Percentiles rank a stretch among this genome's conserved stretches.
These are phyloP conservation scores for Anastatica hierochuntica DNA, from an alignment of 345 rosid species.

Conservation along the genomic window DNA sequence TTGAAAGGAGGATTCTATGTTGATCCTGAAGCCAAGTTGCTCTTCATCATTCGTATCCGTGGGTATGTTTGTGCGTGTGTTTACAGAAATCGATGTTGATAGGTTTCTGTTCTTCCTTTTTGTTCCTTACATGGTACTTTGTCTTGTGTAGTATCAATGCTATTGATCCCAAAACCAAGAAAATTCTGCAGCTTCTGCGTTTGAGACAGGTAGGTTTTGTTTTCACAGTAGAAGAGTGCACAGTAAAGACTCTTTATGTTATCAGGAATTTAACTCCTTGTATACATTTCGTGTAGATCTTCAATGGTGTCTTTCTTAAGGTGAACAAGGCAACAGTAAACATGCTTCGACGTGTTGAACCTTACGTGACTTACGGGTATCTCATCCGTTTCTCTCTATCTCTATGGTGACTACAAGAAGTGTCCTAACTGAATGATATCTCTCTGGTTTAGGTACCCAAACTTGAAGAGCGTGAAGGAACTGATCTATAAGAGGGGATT, in stretches of 20 bases:
- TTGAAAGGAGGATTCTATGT: neutral
- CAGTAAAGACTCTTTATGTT: neutral
- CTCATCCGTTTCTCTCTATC: neutral
- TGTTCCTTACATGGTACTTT: neutral
- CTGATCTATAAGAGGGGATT: constrained; percentile 71
- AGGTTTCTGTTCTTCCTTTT: neutral
- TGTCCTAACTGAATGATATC: neutral
- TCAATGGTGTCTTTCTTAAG: neutral
- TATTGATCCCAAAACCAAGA: neutral
- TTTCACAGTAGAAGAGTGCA: no score
- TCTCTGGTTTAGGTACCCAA: constrained; percentile 44
- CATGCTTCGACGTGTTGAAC: constrained; percentile 76
- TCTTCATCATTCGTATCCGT: neutral
- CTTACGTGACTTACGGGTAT: constrained; percentile 74
- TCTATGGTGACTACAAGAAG: neutral
- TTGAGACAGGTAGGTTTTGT: neutral
- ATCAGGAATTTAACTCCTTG: no score
- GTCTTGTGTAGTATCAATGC: neutral
- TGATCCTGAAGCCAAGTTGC: neutral
- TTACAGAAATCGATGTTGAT: no score
- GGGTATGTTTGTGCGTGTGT: neutral
- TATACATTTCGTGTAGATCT: neutral
- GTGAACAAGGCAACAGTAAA: constrained; percentile 14
- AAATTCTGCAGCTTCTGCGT: neutral
- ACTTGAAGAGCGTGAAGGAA: constrained; percentile 69